Base-by-base conservation (phyloP, 345 rosid genomes). In the Eucalyptus tenuipes region DNA sequence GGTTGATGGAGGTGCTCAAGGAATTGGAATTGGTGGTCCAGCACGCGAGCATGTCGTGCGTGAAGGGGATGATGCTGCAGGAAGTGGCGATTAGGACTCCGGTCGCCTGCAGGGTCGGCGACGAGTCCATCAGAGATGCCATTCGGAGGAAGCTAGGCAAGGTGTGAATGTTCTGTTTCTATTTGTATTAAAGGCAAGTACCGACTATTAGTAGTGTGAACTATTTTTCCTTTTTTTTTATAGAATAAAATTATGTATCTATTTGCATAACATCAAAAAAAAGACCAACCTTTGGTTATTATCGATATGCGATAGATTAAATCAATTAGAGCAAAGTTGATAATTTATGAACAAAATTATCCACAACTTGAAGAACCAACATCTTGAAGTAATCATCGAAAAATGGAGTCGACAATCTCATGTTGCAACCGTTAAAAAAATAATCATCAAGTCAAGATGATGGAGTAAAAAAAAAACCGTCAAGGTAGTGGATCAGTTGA, bases 11-110 rank as follows among this genome's bases (percentile, higher is more conserved):
- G 47, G 82, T 37, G 82, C 82, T 75, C 45, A 75, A 37, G 87
- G 49, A 86, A 31, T 53, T 93, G 29, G 89, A 91, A 85, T 89
- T 94, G 50, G 90, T 87, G 10, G 89, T 94, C 24, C 91, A 90
- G 81, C 95, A 93, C 64, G 94, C 92, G 3, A 93, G 94, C 86
- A 71, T 92, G 17, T 91, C 95, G 4, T 87, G 88, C 68, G 90
- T 93, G 24, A 75, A 90, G 87, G 81, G 92, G 7, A 16, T 91
- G 86, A 55, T 93, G 91, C 89, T 93, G 68, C 94, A 91, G 52
- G 93, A 93, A 89, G 90, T 90, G 52, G 94, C 92, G 14, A 91
- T 93, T 4, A 86, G 66, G 42, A 49, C 92, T 88, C 93, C 92
- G 45, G 88, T 88, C 3, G 93, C 92, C 49, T 52, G 84, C 84